Conservation (phyloP, 2,329 filamentous ascomycete species). For the Neoscytalidium dimidiatum region DNA sequence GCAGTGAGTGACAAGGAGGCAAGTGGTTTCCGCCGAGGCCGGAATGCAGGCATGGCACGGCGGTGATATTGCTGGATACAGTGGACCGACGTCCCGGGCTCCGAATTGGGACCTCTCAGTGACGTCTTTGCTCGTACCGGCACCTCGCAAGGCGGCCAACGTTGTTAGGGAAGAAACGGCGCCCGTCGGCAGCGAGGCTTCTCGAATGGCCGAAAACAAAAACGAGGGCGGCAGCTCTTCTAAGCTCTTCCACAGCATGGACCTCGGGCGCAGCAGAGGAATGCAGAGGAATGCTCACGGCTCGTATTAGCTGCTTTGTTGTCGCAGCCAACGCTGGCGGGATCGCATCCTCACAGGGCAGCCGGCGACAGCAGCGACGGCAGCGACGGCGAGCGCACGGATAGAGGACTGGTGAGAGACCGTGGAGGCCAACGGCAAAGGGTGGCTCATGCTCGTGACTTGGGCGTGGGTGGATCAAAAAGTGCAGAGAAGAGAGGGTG, state of each 20-base stretch:
- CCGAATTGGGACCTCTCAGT: neutral
- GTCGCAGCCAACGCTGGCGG: neutral
- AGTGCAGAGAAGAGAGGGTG: neutral
- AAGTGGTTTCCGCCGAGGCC: neutral
- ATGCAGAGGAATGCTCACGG: neutral
- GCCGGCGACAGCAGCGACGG: neutral
- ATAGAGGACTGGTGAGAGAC: neutral
- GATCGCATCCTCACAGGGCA: slow-evolving; percentile 2
- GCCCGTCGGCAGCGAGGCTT: neutral
- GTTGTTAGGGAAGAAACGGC: neutral
- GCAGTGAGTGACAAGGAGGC: neutral
- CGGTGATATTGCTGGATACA: slow-evolving; percentile 12
- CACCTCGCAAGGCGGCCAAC: neutral
- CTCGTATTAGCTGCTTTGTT: slow-evolving; percentile 12
- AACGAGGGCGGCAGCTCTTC: neutral
- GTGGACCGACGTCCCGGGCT: neutral
- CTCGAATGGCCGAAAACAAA: neutral
- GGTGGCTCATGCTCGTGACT: neutral
- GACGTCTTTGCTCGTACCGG: neutral
- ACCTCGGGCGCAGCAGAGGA: neutral
- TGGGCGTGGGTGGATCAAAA: neutral
- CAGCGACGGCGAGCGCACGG: neutral
- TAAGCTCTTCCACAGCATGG: neutral
- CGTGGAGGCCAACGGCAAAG: neutral
- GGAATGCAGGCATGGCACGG: neutral